A percentile compares a stretch with the other conserved stretches of the same genome.
Evolutionary conservation across 1,284 basidiomycete genomes (phyloP).

Genomic region (Pascua sp.): DNA sequence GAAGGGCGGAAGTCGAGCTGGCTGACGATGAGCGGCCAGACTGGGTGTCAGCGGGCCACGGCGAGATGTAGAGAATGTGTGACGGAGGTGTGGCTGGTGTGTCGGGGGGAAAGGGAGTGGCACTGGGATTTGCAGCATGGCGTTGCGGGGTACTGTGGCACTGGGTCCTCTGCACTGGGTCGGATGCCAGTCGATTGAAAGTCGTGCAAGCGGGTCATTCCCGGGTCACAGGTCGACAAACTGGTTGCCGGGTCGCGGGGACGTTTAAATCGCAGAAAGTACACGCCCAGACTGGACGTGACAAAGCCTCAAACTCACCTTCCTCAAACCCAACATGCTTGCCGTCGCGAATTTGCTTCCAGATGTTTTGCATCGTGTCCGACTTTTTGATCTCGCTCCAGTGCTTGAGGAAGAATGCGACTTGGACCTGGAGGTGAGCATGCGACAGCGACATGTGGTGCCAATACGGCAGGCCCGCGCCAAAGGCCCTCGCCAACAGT

Average conservation of each 20-base stretch:
- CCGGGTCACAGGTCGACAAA: background rate
- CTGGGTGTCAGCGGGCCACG: conserved; percentile 11
- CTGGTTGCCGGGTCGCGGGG: no score
- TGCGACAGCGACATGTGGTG: no score
- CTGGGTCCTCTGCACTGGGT: no score
- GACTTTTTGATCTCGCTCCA: conserved; percentile 77
- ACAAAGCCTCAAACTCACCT: conserved; percentile 34
- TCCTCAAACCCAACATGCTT: conserved; percentile 70
- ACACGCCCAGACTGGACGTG: background rate
- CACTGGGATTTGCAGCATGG: no score
- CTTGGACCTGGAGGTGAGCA: conserved; percentile 57
- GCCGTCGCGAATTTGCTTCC: conserved; percentile 73
- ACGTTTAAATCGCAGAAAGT: no score
- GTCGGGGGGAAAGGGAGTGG: no score
- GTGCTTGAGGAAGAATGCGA: conserved; percentile 71
- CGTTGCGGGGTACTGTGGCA: no score
- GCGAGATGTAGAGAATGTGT: no score
- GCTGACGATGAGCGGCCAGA: conserved; percentile 35
- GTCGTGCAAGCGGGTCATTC: background rate
- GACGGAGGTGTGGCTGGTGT: no score
- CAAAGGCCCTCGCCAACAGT: no score
- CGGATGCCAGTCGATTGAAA: no score
- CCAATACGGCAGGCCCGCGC: no score
- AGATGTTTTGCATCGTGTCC: conserved; percentile 74
- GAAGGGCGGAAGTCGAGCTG: conserved; percentile 27